Evolutionary conservation across 129 eudicot species (phyloP), one percentile per base, ranked within the genome.

Genomic region (Chrysanthemum makinoi): DNA sequence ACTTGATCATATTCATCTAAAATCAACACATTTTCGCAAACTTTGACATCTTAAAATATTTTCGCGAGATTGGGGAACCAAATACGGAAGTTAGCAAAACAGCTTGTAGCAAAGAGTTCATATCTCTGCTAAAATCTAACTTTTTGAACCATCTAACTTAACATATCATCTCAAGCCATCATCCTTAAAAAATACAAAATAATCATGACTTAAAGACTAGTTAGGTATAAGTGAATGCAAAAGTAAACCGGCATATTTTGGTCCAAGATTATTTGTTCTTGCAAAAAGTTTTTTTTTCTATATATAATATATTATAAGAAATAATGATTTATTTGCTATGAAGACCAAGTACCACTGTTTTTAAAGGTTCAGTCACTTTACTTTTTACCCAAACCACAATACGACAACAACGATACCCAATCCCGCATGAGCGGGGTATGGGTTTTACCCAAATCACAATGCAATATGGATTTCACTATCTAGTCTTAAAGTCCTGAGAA

Each of bases 381-480:
- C 19, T 18, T 35, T 55, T 48, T 7, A 44, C 39, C 47, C 74
- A 5, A 53, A 46, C 39, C 56, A 55, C 50, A 69, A 33, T 30
- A n/a, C 8, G 17, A 68, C 24, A 1, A 22, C 24, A 22, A 22
- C 24, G 1, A 22, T 22, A 22, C 24, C 24, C 24, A 22, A 22
- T 22, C 24, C 24, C 1, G 24, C 24, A 22, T 22, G 28, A 26
- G 28, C 28, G 0, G 28, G 28, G 28, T 26, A 26, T 26, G 28
- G 17, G 17, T 30, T 53, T 46, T 14, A 43, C 30, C 43, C 64
- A 5, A 69, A 47, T 56, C 57, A 56, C 51, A 70, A 18, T 33
- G 30, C 10, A 33, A 69, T 14, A 69, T 35, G 64, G 51, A 69
- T 46, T 46, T 59, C n/a, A 69, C 74, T 43, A 43, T 43, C 56